phyloP scores from a whole-genome alignment of 2,329 filamentous ascomycete species.

The Raffaelea ambrosiae region DNA sequence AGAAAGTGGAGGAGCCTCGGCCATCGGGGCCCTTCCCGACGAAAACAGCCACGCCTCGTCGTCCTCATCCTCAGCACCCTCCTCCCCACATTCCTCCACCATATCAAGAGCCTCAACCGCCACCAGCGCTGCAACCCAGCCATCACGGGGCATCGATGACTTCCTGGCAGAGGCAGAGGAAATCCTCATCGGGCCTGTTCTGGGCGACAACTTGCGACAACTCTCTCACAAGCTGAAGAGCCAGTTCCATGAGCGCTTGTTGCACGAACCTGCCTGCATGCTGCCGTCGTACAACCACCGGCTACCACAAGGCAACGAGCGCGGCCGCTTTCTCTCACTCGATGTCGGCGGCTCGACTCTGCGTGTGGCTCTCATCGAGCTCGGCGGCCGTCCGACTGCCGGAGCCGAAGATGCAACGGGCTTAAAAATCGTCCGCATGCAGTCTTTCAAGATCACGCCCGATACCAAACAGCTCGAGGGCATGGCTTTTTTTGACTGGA shows the following conservation, averaged over 20 bases:
- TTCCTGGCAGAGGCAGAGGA: constrained; percentile 50
- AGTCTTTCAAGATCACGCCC: constrained; percentile 47
- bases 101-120: not conserved
- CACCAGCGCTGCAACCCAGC: not conserved
- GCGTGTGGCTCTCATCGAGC: constrained; percentile 54
- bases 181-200: constrained; percentile 39
- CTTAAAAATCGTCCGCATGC: constrained; percentile 42
- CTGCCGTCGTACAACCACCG: constrained; percentile 58
- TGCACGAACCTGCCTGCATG: constrained; percentile 49
- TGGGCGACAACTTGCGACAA: constrained; percentile 32
- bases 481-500: constrained; percentile 58
- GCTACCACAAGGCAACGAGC: constrained; percentile 51
- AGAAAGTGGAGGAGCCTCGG: too few relatives aligned
- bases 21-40: not conserved
- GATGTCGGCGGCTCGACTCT: constrained; percentile 65
- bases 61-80: not conserved
- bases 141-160: constrained; percentile 29
- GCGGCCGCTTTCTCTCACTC: constrained; percentile 51
- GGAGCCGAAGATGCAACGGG: constrained; percentile 25
- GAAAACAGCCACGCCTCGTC: constrained; percentile 13
- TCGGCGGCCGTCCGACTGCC: constrained; percentile 34
- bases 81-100: not conserved
- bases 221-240: constrained; percentile 42
- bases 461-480: constrained; percentile 49
- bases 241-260: constrained; percentile 46